A percentile compares a stretch with the other conserved stretches of the same genome.
Conservation (phyloP, 2,329 filamentous ascomycete genomes). For the Nakataea oryzae region DNA sequence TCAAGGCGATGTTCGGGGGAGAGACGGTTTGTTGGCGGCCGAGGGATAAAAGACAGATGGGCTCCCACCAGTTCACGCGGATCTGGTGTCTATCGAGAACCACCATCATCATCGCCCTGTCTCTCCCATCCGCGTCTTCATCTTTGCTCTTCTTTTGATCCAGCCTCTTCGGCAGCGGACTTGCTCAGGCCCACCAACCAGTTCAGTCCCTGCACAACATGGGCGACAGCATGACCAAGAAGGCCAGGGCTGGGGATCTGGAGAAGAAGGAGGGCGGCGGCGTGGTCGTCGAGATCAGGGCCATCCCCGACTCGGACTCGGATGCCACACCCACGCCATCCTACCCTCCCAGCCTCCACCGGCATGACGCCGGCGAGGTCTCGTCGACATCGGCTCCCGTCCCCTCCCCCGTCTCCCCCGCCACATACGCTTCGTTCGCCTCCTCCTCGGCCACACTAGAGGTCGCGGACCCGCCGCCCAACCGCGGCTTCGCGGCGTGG, state of each 20-base stretch:
- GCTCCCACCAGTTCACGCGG: background rate
- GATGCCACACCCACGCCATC: background rate
- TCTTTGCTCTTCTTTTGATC: background rate
- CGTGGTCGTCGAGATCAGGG: background rate
- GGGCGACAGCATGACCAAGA: background rate
- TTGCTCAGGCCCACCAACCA: background rate
- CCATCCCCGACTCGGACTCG: background rate
- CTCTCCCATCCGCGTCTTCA: background rate
- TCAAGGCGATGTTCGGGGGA: background rate
- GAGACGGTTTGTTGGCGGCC: no score
- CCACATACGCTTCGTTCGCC: background rate
- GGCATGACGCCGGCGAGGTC: background rate
- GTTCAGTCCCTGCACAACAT: background rate
- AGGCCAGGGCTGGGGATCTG: background rate
- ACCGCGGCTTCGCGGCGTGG: constrained; percentile 38
- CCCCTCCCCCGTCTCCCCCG: background rate
- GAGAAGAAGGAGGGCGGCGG: constrained; percentile 1
- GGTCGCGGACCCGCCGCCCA: constrained; percentile 18
- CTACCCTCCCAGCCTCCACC: background rate
- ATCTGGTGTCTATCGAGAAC: background rate
- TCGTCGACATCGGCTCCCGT: background rate
- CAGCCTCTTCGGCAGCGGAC: background rate
- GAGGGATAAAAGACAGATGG: background rate
- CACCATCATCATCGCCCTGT: background rate
- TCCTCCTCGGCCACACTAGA: background rate